Evolutionary conservation across 2,329 filamentous ascomycete species (phyloP).

Genomic region (Echinosphaeria canescens): DNA sequence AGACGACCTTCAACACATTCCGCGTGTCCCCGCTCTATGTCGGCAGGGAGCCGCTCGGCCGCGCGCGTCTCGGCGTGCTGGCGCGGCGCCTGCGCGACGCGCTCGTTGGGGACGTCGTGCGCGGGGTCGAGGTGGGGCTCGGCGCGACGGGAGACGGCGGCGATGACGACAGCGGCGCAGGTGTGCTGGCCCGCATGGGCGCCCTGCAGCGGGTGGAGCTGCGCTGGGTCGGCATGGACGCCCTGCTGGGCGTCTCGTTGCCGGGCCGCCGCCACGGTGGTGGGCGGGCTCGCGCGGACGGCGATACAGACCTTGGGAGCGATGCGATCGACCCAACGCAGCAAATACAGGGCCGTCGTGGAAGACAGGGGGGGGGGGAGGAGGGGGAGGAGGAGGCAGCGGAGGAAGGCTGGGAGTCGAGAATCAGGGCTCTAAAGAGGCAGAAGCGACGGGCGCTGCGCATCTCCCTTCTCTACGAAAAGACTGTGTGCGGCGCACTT

Average conservation of each 20-base stretch:
- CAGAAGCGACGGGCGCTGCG: constrained; percentile 13
- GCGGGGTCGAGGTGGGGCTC: constrained; percentile 31
- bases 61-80: constrained; percentile 16
- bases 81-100: constrained; percentile 27
- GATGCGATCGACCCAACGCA: neutral
- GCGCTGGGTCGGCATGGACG: constrained; percentile 17
- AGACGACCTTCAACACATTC: constrained; percentile 34
- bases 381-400: constrained; percentile 4
- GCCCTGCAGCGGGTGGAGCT: constrained; percentile 23
- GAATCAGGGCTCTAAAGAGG: no score
- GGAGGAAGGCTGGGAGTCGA: constrained; percentile 1
- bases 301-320: constrained; percentile 1
- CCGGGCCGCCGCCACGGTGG: no score
- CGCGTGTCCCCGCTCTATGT: constrained; percentile 30
- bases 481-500: constrained; percentile 24
- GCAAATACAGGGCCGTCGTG: no score
- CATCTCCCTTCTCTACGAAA: constrained; percentile 29
- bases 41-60: constrained; percentile 15
- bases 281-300: no score
- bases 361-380: no score
- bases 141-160: constrained; percentile 9
- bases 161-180: no score
- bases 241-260: constrained; percentile 9
- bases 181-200: constrained; percentile 15
- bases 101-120: constrained; percentile 35